Evolutionary conservation across 441 rosid genomes (phyloP), one percentile per base, ranked within the genome.

Genomic region (Gossypium schwendimanii): DNA sequence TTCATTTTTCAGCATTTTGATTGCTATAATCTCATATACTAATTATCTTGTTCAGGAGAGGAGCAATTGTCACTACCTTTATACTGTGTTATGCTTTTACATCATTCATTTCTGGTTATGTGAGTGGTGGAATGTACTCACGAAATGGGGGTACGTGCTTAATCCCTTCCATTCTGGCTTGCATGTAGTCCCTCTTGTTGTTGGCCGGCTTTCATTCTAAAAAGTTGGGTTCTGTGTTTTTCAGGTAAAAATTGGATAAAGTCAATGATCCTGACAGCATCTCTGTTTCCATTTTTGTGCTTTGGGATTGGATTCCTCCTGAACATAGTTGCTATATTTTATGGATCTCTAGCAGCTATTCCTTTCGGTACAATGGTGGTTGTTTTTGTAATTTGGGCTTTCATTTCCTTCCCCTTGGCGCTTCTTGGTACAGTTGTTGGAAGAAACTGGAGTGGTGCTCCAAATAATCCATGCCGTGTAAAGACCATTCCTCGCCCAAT

Each of bases 81-180:
- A 94, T 96, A 44, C 86, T 92, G 52, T 96, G 97, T 77, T 96
- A 96, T 71, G 99, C 99, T 59, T 87, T 96, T 74, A 96, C 98
- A 41, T 96, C 99, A 59, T 96, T 96, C 76, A 77, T 96, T 71
- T 84, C 99, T 81, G 99, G 99, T 77, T 96, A 96, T 72, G 98
- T 94, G 70, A 96, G 98, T 20, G 98, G 98, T 73, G 99, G 99
- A 63, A 92, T 96, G 97, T 94, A 96, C 83, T 96, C 99, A 45
- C 91, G 99, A 71, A 84, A 92, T 74, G 98, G 99, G 12, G 98
- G 99, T 96, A 85, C 71, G 86, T 52, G 47, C 67, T 75, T 73
- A 45, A 36, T 65, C 50, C 28, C 18, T 73, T 63, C 20, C 59
- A 33, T 28, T 73, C 55, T 69, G 14, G 9, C 75, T 72, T 71